Base-by-base conservation (phyloP, 768 basidiomycete genomes). In the Rhodotorula babjevae region DNA sequence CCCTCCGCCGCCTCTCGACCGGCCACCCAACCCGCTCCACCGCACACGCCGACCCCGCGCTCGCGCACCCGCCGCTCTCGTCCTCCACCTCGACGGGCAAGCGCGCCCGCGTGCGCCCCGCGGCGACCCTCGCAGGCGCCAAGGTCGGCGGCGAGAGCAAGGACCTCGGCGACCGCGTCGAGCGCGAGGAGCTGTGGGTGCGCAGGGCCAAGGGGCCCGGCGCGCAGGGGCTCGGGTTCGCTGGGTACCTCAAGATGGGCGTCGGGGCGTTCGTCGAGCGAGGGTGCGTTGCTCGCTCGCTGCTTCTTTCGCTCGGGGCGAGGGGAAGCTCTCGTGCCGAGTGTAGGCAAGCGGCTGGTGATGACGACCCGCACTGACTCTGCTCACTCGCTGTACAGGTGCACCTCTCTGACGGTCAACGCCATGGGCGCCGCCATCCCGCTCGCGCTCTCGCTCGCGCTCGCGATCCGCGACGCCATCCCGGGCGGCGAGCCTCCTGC, bases 381-480 rank as follows among this genome's bases (percentile, higher is more conserved):
- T 16, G 25, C 14, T 58, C 63, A 31, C 47, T 7, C 19, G n/a
- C 16, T 29, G 16, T 6, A 9, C 76, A 91, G 90, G 49, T 88
- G 90, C 78, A 89, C 89, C 73, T 87, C 86, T 10, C 80, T 94
- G 46, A 86, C 88, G 79, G 81, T 94, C 57, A 87, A 85, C 70
- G 92, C 90, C 12, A 89, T 93, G 87, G 92, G 91, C 36, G 92
- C 92, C 10, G 91, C 93, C 3, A 93, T 94, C 68, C 91, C 92
- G 6, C 88, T 88, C 77, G 86, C 92, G 33, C 81, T 89, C 42
- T 87, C 87, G 60, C 84, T 95, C 23, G 82, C 85, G 21, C 85
- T 88, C 11, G 88, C 90, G 31, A 83, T 93, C 42, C 90, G 91
- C 0, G 83, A 85, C 6, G 87, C 89, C 61, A 84, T 94, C 19